phyloP scores from a whole-genome alignment of 164 flowering plant genomes.

The Chimonanthus salicifolius region DNA sequence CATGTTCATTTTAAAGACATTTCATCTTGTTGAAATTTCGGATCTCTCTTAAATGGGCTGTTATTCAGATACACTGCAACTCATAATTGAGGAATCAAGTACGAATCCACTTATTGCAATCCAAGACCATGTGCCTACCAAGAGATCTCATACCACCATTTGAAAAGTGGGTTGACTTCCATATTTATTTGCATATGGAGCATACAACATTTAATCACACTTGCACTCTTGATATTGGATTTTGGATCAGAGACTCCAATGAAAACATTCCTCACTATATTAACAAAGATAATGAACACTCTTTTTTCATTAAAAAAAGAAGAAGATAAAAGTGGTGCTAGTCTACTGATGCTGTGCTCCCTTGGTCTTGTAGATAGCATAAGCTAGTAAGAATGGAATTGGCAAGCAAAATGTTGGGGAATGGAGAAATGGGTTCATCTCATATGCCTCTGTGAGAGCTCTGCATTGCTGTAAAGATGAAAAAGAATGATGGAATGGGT shows the following conservation, averaged over 20 bases:
- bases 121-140: background rate
- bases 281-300: background rate
- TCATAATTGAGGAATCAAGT: background rate
- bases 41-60: background rate
- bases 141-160: background rate
- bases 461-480: constrained; percentile 58
- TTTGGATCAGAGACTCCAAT: background rate
- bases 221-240: background rate
- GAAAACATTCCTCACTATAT: background rate
- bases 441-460: constrained; percentile 63
- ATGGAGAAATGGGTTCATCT: constrained; percentile 75
- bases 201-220: background rate
- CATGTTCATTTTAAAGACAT: background rate
- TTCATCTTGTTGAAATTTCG: background rate
- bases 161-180: background rate
- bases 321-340: too few species aligned
- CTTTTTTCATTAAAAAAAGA: background rate
- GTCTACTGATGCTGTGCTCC: constrained; percentile 11
- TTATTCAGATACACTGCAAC: background rate
- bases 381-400: constrained; percentile 60
- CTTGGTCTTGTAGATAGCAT: constrained; percentile 49
- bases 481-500: constrained; percentile 5
- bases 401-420: constrained; percentile 55
- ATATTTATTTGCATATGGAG: too few species aligned
- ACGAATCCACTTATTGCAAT: background rate